phyloP scores from a whole-genome alignment of 148 eudicot species.

The Vaccinium darrowii region DNA sequence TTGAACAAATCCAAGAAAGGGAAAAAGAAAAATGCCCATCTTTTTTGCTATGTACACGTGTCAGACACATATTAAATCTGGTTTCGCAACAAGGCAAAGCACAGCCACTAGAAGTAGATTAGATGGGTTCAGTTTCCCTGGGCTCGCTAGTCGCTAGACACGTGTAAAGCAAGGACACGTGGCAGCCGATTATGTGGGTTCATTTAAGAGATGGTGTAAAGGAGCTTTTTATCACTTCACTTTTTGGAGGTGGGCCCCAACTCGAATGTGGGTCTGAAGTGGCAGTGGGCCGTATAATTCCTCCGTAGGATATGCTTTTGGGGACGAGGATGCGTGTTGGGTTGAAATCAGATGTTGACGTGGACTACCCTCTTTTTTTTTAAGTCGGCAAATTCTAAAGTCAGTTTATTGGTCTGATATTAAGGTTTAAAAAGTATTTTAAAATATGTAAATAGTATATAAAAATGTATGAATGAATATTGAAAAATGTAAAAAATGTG shows the following conservation, averaged over 20 bases:
- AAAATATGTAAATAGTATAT: no score
- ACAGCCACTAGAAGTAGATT: slow-evolving; percentile 1
- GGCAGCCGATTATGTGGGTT: no score
- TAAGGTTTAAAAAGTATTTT: no score
- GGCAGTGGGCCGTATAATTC: not conserved
- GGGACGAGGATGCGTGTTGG: not conserved
- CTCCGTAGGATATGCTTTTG: not conserved
- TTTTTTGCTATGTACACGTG: not conserved
- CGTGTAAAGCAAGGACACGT: not conserved
- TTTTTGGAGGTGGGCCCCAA: not conserved
- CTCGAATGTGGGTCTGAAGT: not conserved
- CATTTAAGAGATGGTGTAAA: not conserved
- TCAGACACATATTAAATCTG: not conserved
- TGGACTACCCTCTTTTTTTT: not conserved
- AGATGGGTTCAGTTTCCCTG: not conserved
- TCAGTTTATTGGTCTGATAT: no score
- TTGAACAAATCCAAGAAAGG: no score
- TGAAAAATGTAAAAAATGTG: no score
- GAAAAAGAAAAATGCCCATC: not conserved
- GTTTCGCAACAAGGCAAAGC: not conserved
- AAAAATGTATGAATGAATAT: no score
- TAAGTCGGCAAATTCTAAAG: no score
- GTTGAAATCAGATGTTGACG: not conserved
- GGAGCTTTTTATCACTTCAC: not conserved
- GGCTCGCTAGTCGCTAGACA: not conserved